Evolutionary conservation across 140 eudicot species (phyloP).

Genomic region (Cichorium intybus): DNA sequence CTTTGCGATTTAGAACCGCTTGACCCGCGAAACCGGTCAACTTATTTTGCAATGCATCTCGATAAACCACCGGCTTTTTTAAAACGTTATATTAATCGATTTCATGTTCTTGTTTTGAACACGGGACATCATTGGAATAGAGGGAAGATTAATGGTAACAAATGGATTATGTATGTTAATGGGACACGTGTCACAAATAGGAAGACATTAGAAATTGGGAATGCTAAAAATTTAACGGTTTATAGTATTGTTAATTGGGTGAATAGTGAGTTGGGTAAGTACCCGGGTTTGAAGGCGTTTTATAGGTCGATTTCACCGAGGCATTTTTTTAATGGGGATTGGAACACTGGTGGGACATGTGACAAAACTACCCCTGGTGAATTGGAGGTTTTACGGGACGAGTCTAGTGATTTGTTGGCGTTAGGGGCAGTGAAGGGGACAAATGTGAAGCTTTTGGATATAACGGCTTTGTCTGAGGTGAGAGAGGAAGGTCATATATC

Average conservation of each 20-base stretch:
- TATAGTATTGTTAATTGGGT: constrained; percentile 75
- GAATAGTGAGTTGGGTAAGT: constrained; percentile 39
- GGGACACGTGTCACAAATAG: constrained; percentile 66
- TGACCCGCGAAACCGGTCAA: constrained; percentile 32
- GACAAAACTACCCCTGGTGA: constrained; percentile 76
- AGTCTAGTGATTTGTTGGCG: constrained; percentile 60
- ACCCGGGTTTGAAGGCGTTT: constrained; percentile 59
- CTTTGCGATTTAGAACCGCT: constrained; percentile 72
- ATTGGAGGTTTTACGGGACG: constrained; percentile 47
- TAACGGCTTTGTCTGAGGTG: constrained; percentile 73
- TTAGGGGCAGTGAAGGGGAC: constrained; percentile 86
- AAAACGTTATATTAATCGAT: constrained; percentile 42
- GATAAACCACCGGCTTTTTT: constrained; percentile 84
- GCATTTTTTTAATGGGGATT: constrained; percentile 81
- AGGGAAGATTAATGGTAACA: constrained; percentile 77
- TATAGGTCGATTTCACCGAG: constrained; percentile 76
- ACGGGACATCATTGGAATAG: constrained; percentile 98
- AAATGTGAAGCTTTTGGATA: constrained; percentile 65
- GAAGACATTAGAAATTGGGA: constrained; percentile 47
- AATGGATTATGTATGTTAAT: constrained; percentile 79
- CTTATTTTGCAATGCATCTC: constrained; percentile 73
- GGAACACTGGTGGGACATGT: constrained; percentile 96
- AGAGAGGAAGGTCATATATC: constrained; percentile 94
- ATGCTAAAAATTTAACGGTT: constrained; percentile 72
- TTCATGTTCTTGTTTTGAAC: constrained; percentile 73